Evolutionary conservation across 83 land plant species (phyloP).

Genomic region (Picea abies): DNA sequence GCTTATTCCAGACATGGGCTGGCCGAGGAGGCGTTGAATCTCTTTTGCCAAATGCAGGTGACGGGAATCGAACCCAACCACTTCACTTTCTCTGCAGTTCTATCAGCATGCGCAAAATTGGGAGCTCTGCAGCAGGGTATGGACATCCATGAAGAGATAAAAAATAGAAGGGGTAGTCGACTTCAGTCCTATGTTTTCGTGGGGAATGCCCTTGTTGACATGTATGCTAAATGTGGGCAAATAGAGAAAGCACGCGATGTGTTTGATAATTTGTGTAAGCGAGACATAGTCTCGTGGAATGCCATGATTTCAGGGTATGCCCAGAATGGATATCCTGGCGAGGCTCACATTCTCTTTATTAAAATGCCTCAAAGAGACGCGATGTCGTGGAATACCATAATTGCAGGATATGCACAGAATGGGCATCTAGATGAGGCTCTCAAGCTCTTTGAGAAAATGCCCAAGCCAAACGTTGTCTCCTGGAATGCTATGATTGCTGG

Average conservation of each 20-base stretch:
- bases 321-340: not conserved
- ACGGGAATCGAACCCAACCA: slow-evolving; percentile 21
- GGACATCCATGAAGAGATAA: slow-evolving; percentile 15
- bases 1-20: slow-evolving; percentile 13
- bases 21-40: slow-evolving; percentile 19
- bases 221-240: slow-evolving; percentile 48
- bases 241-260: slow-evolving; percentile 41
- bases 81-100: slow-evolving; percentile 17
- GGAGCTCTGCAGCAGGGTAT: slow-evolving; percentile 12
- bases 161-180: slow-evolving; percentile 13
- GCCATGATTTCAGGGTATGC: slow-evolving; percentile 42
- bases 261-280: slow-evolving; percentile 36
- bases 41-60: slow-evolving; percentile 18
- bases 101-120: slow-evolving; percentile 28
- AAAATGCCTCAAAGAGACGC: not conserved
- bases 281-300: slow-evolving; percentile 55
- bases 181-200: slow-evolving; percentile 20
- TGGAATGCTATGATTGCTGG: not conserved
- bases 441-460: slow-evolving; percentile 3
- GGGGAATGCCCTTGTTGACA: slow-evolving; percentile 20
- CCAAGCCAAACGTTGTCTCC: not conserved
- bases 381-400: not conserved
- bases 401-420: not conserved
- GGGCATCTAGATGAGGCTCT: not conserved
- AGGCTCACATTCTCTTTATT: not conserved